phyloP scores from a whole-genome alignment of 371 early-diverging fungal species.

The Mucor saturninus region DNA sequence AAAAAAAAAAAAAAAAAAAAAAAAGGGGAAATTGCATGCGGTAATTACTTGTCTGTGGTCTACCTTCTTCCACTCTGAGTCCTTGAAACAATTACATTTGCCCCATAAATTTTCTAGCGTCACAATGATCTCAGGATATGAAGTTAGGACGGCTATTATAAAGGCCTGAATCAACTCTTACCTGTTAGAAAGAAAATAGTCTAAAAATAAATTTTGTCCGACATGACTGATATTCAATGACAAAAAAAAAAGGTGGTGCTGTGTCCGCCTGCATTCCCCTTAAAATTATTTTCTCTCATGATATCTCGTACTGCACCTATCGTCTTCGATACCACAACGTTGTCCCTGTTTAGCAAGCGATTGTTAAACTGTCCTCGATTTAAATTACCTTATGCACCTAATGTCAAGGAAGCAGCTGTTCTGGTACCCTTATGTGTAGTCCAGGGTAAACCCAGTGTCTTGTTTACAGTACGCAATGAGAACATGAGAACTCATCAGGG shows the following conservation, averaged over 20 bases:
- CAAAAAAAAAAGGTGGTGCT: no score
- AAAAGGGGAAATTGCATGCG: no score
- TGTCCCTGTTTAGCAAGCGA: constrained; percentile 39
- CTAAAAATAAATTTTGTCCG: neutral
- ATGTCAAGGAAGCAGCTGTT: constrained; percentile 51
- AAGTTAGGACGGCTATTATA: no score
- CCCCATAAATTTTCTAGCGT: no score
- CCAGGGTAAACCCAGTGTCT: constrained; percentile 66
- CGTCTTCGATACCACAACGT: constrained; percentile 35
- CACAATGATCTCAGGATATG: no score
- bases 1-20: no score
- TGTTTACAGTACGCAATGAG: constrained; percentile 82
- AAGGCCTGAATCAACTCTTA: no score
- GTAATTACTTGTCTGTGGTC: no score
- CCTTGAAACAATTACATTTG: no score
- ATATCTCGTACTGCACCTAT: constrained; percentile 21
- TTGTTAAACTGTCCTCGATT: constrained; percentile 44
- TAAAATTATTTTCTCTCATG: constrained; percentile 1
- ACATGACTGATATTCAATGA: no score
- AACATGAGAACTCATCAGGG: constrained; percentile 78
- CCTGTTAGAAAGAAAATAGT: neutral
- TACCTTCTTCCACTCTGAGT: no score
- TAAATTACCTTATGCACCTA: constrained; percentile 37
- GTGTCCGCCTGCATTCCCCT: no score
- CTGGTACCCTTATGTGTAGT: constrained; percentile 71